phyloP scores from a whole-genome alignment of 345 rosid species.

The Tarenaya hassleriana region DNA sequence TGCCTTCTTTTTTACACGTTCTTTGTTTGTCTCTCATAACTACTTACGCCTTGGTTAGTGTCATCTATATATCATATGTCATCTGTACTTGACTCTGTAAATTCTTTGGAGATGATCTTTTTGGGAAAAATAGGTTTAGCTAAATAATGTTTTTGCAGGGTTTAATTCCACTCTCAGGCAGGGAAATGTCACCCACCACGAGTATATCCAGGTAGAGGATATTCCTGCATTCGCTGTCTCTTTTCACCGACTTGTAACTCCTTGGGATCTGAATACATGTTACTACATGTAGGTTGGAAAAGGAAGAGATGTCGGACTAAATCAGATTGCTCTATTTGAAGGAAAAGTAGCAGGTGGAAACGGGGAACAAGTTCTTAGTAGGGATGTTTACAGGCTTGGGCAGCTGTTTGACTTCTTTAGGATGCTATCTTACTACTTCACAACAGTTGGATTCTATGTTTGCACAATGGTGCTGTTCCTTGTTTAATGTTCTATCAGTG shows the following conservation, averaged over 20 bases:
- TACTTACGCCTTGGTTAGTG: too few relatives aligned
- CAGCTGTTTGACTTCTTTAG: conserved; percentile 97
- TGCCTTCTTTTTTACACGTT: too few relatives aligned
- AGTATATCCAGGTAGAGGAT: conserved; percentile 76
- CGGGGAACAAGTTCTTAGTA: conserved; percentile 97
- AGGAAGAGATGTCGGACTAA: conserved; percentile 98
- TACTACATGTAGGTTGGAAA: conserved; percentile 75
- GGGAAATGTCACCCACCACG: conserved; percentile 96
- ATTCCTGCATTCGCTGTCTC: conserved; percentile 16
- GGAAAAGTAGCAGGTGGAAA: conserved; percentile 99
- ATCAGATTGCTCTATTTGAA: conserved; percentile 97
- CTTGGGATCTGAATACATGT: conserved; percentile 13
- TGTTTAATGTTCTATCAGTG: conserved; percentile 17
- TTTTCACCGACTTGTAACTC: conserved; percentile 16
- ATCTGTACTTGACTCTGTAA: background rate
- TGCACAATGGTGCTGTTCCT: conserved; percentile 81
- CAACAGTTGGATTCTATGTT: conserved; percentile 91
- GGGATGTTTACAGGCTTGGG: conserved; percentile 93
- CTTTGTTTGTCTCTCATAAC: too few relatives aligned
- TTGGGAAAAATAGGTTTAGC: conserved; percentile 6
- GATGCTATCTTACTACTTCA: conserved; percentile 94
- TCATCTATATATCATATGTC: too few relatives aligned
- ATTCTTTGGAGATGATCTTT: conserved; percentile 9
- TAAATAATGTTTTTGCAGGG: conserved; percentile 44
- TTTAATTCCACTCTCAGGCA: conserved; percentile 97